phyloP scores from a whole-genome alignment of 2,329 filamentous ascomycete species.

The Dactylellina drechsleri region DNA sequence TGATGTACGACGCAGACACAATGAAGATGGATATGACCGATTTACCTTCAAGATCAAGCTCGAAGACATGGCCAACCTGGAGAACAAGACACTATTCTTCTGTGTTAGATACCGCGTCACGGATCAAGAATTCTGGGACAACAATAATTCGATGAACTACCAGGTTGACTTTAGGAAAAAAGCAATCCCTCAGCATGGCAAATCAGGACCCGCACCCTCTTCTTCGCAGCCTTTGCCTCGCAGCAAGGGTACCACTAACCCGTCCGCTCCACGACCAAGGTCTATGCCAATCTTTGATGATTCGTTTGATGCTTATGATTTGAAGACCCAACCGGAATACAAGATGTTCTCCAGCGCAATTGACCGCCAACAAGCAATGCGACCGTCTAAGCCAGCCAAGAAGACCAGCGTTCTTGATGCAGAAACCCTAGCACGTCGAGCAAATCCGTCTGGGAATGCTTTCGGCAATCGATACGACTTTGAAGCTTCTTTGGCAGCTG shows the following conservation, averaged over 20 bases:
- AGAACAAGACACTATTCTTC: constrained; percentile 90
- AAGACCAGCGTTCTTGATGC: constrained; percentile 48
- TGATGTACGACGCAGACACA: constrained; percentile 75
- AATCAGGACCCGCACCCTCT: constrained; percentile 62
- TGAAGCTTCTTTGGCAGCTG: constrained; percentile 85
- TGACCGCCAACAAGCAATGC: constrained; percentile 45
- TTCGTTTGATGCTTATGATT: constrained; percentile 66
- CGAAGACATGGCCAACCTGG: constrained; percentile 87
- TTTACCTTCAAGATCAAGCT: constrained; percentile 96
- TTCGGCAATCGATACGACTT: constrained; percentile 98
- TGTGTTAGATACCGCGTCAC: constrained; percentile 88
- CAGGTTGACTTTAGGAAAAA: constrained; percentile 93
- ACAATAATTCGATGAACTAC: constrained; percentile 86
- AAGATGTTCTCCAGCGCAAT: constrained; percentile 49
- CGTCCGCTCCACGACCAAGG: constrained; percentile 68
- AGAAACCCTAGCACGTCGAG: constrained; percentile 57
- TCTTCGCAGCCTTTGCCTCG: constrained; percentile 71
- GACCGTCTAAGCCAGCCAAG: constrained; percentile 43
- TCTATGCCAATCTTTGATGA: constrained; percentile 65
- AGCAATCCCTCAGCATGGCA: constrained; percentile 68
- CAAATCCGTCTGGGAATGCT: constrained; percentile 70
- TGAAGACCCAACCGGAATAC: constrained; percentile 56
- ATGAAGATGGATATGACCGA: constrained; percentile 77
- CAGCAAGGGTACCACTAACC: constrained; percentile 69
- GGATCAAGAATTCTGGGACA: constrained; percentile 93